Conservation (phyloP, 805 yeast species). For the Nakazawaea populi region DNA sequence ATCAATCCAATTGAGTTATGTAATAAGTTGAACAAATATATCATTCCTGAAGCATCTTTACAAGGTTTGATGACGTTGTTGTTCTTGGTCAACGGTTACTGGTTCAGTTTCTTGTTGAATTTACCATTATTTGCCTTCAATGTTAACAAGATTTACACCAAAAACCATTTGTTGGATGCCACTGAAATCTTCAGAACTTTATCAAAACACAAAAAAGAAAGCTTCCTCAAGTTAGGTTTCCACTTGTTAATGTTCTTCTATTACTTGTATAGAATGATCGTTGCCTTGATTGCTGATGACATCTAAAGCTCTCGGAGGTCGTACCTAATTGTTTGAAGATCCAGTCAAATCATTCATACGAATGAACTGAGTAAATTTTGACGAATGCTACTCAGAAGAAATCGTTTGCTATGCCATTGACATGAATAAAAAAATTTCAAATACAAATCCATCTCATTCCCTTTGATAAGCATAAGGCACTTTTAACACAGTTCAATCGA, state of each 20-base stretch:
- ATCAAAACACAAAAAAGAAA: constrained; percentile 87
- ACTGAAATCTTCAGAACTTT: constrained; percentile 96
- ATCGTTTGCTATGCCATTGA: too few species aligned
- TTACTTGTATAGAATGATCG: constrained; percentile 93
- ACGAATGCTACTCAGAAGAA: too few species aligned
- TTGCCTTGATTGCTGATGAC: constrained; percentile 79
- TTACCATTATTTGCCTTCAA: constrained; percentile 83
- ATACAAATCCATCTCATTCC: too few species aligned
- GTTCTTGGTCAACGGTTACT: constrained; percentile 82
- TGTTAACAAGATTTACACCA: constrained; percentile 68
- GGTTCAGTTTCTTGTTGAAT: constrained; percentile 83
- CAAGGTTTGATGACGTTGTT: constrained; percentile 68
- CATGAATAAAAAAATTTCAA: too few species aligned
- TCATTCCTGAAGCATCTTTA: constrained; percentile 83
- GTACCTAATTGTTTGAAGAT: too few species aligned
- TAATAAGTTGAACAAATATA: constrained; percentile 82
- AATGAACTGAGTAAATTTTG: too few species aligned
- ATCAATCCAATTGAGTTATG: constrained; percentile 96
- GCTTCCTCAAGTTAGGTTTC: constrained; percentile 86
- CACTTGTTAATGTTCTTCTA: constrained; percentile 89
- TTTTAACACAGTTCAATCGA: too few species aligned
- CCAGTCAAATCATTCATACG: too few species aligned
- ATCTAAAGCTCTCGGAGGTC: constrained; percentile 8
- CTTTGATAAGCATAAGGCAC: too few species aligned
- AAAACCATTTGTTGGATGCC: constrained; percentile 87